Conservation (phyloP, 345 rosid genomes). For the Euphorbia pulcherrima region DNA sequence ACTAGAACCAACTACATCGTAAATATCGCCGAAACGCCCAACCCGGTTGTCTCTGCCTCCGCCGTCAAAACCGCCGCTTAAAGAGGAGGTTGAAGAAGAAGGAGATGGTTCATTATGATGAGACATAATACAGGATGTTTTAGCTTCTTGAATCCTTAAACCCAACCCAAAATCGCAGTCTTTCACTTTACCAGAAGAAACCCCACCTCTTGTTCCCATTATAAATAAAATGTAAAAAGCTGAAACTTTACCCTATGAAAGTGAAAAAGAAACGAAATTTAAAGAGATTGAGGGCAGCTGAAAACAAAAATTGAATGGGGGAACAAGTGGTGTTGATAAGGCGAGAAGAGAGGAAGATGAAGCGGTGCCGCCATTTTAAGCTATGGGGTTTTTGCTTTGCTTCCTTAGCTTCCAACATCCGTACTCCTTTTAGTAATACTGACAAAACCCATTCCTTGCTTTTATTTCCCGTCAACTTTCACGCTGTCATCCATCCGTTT, state of each 20-base stretch:
- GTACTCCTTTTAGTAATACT: conserved; percentile 48
- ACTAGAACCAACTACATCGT: conserved; percentile 37
- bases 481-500: neutral
- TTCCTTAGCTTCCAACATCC: conserved; percentile 54
- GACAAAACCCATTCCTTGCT: conserved; percentile 40
- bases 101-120: conserved; percentile 25
- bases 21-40: conserved; percentile 32
- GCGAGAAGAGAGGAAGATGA: conserved; percentile 34
- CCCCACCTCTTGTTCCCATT: conserved; percentile 26
- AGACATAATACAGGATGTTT: conserved; percentile 17
- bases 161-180: conserved; percentile 42
- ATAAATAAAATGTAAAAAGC: neutral
- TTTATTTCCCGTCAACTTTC: conserved; percentile 16
- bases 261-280: neutral
- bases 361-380: conserved; percentile 69
- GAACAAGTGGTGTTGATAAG: neutral
- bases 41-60: conserved; percentile 36
- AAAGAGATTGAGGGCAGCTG: conserved; percentile 17
- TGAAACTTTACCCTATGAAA: conserved; percentile 20
- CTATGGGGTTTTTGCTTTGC: conserved; percentile 45
- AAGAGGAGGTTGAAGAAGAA: conserved; percentile 16
- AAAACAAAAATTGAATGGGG: neutral
- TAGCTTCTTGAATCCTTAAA: conserved; percentile 38
- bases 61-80: conserved; percentile 17
- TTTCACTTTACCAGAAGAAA: conserved; percentile 15